A percentile compares a stretch with the other conserved stretches of the same genome.
These are phyloP conservation scores for Colletotrichum sp. DNA, from an alignment of 2,329 filamentous ascomycete genomes.

Conservation along the genomic window DNA sequence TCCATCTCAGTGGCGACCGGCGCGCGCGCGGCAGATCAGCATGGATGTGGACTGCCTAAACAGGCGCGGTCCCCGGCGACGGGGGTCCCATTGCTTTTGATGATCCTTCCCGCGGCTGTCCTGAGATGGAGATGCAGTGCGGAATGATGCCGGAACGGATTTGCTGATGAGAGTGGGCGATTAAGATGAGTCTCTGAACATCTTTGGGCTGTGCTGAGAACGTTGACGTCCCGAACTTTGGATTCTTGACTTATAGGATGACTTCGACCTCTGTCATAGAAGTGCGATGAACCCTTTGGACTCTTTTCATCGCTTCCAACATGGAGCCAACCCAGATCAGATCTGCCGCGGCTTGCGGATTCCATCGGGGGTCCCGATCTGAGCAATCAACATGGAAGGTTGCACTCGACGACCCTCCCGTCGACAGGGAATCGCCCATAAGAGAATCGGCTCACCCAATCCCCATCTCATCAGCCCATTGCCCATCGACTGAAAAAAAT, in stretches of 20 bases:
- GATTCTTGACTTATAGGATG: rapidly evolving
- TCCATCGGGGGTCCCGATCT: slow-evolving; percentile 3
- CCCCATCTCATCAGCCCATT: not conserved
- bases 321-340: not conserved
- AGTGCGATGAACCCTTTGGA: not conserved
- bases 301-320: not conserved
- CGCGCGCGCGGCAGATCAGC: slow-evolving; percentile 13
- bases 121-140: not conserved
- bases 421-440: not conserved
- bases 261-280: not conserved
- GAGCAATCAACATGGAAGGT: not conserved
- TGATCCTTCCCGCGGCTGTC: not conserved
- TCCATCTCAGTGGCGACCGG: not conserved
- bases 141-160: not conserved
- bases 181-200: not conserved
- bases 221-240: not conserved
- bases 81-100: not conserved
- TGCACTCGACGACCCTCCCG: not conserved
- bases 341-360: not conserved
- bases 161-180: not conserved
- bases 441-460: slow-evolving; percentile 8
- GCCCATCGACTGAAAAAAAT: not conserved
- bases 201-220: not conserved
- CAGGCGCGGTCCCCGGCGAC: slow-evolving; percentile 8
- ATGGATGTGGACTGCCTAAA: slow-evolving; percentile 2